Conservation (phyloP, 2,329 filamentous ascomycete species). For the Beauveria bassiana region DNA sequence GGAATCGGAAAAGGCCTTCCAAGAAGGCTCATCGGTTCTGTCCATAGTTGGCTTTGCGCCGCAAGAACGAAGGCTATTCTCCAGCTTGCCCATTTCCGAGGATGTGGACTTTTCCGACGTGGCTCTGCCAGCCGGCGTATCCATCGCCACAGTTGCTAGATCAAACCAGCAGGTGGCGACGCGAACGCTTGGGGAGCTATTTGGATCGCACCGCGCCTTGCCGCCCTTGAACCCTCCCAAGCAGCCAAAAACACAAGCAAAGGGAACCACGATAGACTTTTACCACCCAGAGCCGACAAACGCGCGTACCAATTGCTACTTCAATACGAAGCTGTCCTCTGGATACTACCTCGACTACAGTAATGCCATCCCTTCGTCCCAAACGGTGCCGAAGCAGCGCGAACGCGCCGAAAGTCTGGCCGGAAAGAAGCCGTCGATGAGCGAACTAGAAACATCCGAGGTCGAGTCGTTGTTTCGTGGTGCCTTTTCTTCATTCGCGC, state of each 20-base stretch:
- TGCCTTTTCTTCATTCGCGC: slow-evolving; percentile 74
- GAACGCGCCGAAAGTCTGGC: slow-evolving; percentile 63
- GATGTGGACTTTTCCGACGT: slow-evolving; percentile 29
- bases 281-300: slow-evolving; percentile 48
- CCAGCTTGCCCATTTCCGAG: slow-evolving; percentile 55
- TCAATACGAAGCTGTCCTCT: slow-evolving; percentile 54
- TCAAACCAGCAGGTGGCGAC: slow-evolving; percentile 37
- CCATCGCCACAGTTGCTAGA: slow-evolving; percentile 30
- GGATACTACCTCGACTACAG: slow-evolving; percentile 66
- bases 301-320: slow-evolving; percentile 54
- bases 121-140: slow-evolving; percentile 66
- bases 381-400: slow-evolving; percentile 55
- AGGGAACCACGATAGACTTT: slow-evolving; percentile 47
- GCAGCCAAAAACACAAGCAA: slow-evolving; percentile 61
- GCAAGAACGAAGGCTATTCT: slow-evolving; percentile 72
- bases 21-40: slow-evolving; percentile 51
- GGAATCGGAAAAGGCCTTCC: slow-evolving; percentile 28
- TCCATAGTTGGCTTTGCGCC: slow-evolving; percentile 71
- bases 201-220: slow-evolving; percentile 58
- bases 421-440: slow-evolving; percentile 48
- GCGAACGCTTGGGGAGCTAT: slow-evolving; percentile 65
- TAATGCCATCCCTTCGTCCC: slow-evolving; percentile 50
- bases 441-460: slow-evolving; percentile 54
- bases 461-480: slow-evolving; percentile 69
- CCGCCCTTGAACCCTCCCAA: slow-evolving; percentile 64